Conservation (phyloP, 2,329 filamentous ascomycete species). For the Aspergillus brunneoviolaceus region DNA sequence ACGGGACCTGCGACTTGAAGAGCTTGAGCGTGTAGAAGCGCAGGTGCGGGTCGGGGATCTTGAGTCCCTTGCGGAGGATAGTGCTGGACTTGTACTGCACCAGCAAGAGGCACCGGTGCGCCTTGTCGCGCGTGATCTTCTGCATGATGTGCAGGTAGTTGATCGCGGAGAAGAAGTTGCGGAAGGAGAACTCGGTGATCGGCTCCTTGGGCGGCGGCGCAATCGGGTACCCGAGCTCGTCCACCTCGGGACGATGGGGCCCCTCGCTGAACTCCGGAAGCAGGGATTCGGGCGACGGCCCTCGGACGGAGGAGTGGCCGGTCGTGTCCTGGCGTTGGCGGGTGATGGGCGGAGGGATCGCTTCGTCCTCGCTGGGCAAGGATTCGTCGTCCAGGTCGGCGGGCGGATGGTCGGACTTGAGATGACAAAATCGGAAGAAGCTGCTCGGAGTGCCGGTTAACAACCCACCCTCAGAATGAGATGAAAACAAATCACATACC, state of each 20-base stretch:
- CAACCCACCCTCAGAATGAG: not conserved
- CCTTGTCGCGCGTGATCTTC: constrained; percentile 94
- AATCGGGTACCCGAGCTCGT: constrained; percentile 80
- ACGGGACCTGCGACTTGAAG: constrained; percentile 98
- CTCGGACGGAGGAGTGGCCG: constrained; percentile 26
- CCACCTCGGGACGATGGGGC: constrained; percentile 60
- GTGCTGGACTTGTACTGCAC: constrained; percentile 94
- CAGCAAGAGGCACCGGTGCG: constrained; percentile 87
- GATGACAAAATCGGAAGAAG: constrained; percentile 88
- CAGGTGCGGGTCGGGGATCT: constrained; percentile 82
- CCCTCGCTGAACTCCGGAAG: constrained; percentile 25
- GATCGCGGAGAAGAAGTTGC: constrained; percentile 93
- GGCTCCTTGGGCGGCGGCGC: constrained; percentile 66
- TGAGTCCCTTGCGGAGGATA: constrained; percentile 86
- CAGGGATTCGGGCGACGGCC: constrained; percentile 27
- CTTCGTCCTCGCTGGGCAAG: constrained; percentile 62
- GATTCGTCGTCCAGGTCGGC: constrained; percentile 37
- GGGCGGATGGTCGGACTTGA: constrained; percentile 62
- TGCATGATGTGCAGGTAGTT: constrained; percentile 96
- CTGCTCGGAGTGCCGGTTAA: constrained; percentile 44
- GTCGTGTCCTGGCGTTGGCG: constrained; percentile 50
- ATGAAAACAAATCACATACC: constrained; percentile 51
- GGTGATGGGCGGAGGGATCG: constrained; percentile 77
- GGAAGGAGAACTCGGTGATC: constrained; percentile 86
- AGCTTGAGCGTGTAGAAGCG: constrained; percentile 94